phyloP scores from a whole-genome alignment of 169 alveolate species.

The Cryptosporidium canis region DNA sequence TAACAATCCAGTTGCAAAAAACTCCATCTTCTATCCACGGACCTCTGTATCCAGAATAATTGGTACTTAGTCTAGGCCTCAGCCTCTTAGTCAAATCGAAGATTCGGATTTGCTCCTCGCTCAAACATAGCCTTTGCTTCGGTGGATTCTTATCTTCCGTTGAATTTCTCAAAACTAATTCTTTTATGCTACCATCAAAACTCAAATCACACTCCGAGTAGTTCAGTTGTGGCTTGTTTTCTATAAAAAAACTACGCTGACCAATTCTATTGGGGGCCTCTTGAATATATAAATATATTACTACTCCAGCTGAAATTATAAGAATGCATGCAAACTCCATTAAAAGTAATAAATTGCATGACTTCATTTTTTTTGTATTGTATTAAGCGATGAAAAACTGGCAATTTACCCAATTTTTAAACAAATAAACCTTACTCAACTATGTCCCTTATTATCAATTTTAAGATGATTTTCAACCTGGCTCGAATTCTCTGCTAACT shows the following conservation, averaged over 20 bases:
- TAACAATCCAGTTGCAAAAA: conserved; percentile 45
- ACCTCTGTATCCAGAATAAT: conserved; percentile 68
- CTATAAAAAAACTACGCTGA: neutral
- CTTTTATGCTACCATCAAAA: conserved; percentile 26
- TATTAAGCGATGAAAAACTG: neutral
- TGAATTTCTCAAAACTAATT: neutral
- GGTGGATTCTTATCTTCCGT: neutral
- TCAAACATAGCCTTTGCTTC: conserved; percentile 36
- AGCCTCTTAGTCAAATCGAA: conserved; percentile 12
- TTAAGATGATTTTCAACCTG: neutral
- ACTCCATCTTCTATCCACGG: conserved; percentile 75
- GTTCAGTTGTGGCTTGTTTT: neutral
- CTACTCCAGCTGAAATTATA: neutral
- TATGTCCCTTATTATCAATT: neutral
- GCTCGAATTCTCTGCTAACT: neutral
- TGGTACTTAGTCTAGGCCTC: conserved; percentile 68
- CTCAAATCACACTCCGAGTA: conserved; percentile 9
- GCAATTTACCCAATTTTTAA: too few relatives aligned
- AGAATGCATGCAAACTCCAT: neutral
- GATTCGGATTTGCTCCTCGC: conserved; percentile 47
- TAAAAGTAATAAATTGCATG: neutral
- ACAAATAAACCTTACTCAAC: neutral
- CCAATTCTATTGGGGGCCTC: neutral
- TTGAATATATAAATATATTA: neutral
- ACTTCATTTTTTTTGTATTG: neutral